Percentiles rank a stretch among this genome's conserved stretches.
Conservation (phyloP, 2,329 filamentous ascomycete genomes). For the Capronia epimyces region DNA sequence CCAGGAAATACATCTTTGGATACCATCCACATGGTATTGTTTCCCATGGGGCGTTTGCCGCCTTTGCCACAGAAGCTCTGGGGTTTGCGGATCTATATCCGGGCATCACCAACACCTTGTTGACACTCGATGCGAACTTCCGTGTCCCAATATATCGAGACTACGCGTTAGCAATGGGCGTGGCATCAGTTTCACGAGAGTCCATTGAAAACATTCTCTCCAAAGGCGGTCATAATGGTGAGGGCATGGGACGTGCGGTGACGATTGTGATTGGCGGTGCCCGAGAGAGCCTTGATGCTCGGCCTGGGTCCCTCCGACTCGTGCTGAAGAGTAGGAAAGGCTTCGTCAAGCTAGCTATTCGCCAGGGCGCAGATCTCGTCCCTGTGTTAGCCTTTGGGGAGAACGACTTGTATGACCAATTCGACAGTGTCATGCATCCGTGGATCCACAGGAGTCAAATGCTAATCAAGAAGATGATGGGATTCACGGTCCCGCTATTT, state of each 20-base stretch:
- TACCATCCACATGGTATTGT: constrained; percentile 98
- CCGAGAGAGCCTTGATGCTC: constrained; percentile 82
- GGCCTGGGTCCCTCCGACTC: constrained; percentile 69
- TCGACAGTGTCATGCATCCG: constrained; percentile 70
- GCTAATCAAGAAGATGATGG: constrained; percentile 75
- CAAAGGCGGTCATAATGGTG: constrained; percentile 67
- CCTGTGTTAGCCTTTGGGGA: constrained; percentile 91
- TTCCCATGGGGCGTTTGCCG: constrained; percentile 87
- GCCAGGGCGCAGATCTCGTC: constrained; percentile 87
- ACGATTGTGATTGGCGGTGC: constrained; percentile 94
- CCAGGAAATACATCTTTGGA: constrained; percentile 90
- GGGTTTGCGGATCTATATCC: constrained; percentile 85
- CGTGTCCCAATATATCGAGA: constrained; percentile 89
- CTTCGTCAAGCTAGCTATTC: constrained; percentile 87
- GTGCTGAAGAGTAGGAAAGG: constrained; percentile 81
- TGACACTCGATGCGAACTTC: constrained; percentile 96
- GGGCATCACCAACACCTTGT: constrained; percentile 85
- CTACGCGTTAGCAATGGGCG: constrained; percentile 82
- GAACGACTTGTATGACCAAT: constrained; percentile 91
- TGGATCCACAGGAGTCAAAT: constrained; percentile 76
- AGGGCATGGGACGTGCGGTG: constrained; percentile 90
- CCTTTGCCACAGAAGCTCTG: constrained; percentile 84
- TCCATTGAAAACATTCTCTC: constrained; percentile 84
- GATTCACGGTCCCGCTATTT: constrained; percentile 86
- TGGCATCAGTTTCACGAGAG: constrained; percentile 83